Base-by-base conservation (phyloP, 495 filamentous ascomycete genomes). In the Acidiella bohemica region DNA sequence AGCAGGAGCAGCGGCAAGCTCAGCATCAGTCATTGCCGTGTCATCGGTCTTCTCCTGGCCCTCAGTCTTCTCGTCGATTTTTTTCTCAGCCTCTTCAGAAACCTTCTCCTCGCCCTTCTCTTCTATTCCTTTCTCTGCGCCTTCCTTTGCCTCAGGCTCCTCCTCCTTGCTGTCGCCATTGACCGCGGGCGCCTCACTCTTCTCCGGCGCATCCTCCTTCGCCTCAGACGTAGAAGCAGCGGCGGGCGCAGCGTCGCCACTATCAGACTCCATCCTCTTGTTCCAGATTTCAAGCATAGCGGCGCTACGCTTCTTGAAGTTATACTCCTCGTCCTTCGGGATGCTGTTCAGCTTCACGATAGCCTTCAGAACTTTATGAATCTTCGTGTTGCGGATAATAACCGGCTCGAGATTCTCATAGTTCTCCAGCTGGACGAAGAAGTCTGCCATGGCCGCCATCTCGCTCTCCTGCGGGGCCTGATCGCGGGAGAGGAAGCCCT, bases 321-420 rank as follows among this genome's bases (percentile, higher is more conserved):
- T 64, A 61, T 77, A 87, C 43, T 88, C 78, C 20, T 84, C 80
- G 37, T 95, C 86, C 28, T 75, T 77, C 4, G 86, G 86, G 45
- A 94, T 93, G 3, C 69, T 66, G 13, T 69, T 60, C 2, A 93
- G 67, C 64, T 90, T 93, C 49, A 93, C 66, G 53, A 95, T 88
- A 28, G 75, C 83, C 63, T 84, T 87, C 32, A 93, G 68, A 7
- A 95, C 86, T 62, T 93, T 93, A 70, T 93, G 82, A 60, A 93
- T 92, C 67, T 93, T 93, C 24, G 86, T 93, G 4, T 58, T 62
- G 35, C 76, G 70, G 50, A 95, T 92, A 48, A 93, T 88, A 48
- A 72, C 74, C 11, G 81, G 81, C 47, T 93, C 87, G 16, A 94
- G 71, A 39, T 92, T 82, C 1, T 71, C 62, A 53, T 80, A 76